A percentile compares a stretch with the other conserved stretches of the same genome.
phyloP scores from a whole-genome alignment of 306 rosid species.

The Herpetospermum pedunculosum region DNA sequence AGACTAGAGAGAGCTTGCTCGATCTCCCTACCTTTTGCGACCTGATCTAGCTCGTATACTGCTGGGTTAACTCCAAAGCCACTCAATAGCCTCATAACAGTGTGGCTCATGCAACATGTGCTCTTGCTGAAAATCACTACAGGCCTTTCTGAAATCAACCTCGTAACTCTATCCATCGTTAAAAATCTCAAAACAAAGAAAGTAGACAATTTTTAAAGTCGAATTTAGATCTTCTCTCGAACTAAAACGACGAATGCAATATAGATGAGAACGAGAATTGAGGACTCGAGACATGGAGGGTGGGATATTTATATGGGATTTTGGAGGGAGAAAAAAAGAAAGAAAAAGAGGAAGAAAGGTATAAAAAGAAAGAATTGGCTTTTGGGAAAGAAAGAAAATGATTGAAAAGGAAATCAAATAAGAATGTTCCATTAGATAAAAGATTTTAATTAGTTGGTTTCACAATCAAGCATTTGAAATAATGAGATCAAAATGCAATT shows the following conservation, averaged over 20 bases:
- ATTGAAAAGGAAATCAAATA: slow-evolving; percentile 7
- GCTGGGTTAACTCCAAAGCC: slow-evolving; percentile 83
- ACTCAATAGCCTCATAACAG: slow-evolving; percentile 52
- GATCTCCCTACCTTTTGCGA: slow-evolving; percentile 66
- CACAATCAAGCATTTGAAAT: background rate
- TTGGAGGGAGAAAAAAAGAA: background rate
- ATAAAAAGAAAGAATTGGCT: background rate
- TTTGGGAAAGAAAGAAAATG: background rate
- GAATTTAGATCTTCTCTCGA: background rate
- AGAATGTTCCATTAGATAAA: slow-evolving; percentile 1
- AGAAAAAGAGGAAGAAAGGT: background rate
- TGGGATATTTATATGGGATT: background rate
- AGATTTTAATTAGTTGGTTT: background rate
- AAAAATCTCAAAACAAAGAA: background rate
- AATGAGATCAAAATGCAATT: background rate
- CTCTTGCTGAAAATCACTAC: slow-evolving; percentile 96
- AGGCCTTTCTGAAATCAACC: slow-evolving; percentile 66
- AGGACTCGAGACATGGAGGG: background rate
- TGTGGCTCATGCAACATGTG: slow-evolving; percentile 77
- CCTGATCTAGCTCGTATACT: slow-evolving; percentile 72
- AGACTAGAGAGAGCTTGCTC: slow-evolving; percentile 66
- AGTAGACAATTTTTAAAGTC: background rate
- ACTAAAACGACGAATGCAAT: background rate
- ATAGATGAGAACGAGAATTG: background rate
- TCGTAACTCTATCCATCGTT: slow-evolving; percentile 60